Evolutionary conservation across 345 rosid species (phyloP).

Genomic region (Arabidopsis suecica): DNA sequence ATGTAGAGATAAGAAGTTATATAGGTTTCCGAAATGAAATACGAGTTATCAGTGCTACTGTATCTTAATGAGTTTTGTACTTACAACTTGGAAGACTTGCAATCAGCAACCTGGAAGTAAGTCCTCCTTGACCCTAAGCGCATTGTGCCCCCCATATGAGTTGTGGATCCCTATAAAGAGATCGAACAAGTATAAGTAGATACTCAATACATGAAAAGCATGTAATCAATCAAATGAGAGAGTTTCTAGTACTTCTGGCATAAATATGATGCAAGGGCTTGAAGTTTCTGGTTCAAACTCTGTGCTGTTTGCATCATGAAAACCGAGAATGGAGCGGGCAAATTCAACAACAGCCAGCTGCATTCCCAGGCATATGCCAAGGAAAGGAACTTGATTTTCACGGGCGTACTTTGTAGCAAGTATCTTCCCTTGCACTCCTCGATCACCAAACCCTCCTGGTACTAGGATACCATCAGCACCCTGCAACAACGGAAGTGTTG

Average conservation of each 20-base stretch:
- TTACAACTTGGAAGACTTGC: constrained; percentile 80
- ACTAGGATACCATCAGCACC: constrained; percentile 79
- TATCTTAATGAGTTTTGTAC: constrained; percentile 24
- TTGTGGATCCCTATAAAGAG: constrained; percentile 63
- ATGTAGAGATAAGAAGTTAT: constrained; percentile 15
- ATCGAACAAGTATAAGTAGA: constrained; percentile 13
- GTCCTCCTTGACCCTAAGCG: constrained; percentile 84
- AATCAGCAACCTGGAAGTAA: constrained; percentile 61
- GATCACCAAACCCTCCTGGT: constrained; percentile 91
- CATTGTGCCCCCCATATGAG: constrained; percentile 92
- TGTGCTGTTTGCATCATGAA: constrained; percentile 71
- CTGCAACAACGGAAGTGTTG: constrained; percentile 44
- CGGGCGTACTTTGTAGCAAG: constrained; percentile 85
- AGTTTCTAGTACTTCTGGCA: constrained; percentile 67
- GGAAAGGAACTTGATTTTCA: constrained; percentile 69
- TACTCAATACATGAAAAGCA: constrained; percentile 5
- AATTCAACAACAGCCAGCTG: constrained; percentile 84
- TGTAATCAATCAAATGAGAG: constrained; percentile 7
- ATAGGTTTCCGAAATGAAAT: constrained; percentile 1
- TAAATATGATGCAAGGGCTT: constrained; percentile 79
- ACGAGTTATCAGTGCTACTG: constrained; percentile 12
- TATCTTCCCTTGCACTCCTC: constrained; percentile 89
- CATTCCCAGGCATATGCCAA: constrained; percentile 91
- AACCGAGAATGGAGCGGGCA: constrained; percentile 74
- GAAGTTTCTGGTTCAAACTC: constrained; percentile 76